These are phyloP conservation scores for Neofusicoccum sp. DNA, from an alignment of 2,329 filamentous ascomycete genomes.

Conservation along the genomic window DNA sequence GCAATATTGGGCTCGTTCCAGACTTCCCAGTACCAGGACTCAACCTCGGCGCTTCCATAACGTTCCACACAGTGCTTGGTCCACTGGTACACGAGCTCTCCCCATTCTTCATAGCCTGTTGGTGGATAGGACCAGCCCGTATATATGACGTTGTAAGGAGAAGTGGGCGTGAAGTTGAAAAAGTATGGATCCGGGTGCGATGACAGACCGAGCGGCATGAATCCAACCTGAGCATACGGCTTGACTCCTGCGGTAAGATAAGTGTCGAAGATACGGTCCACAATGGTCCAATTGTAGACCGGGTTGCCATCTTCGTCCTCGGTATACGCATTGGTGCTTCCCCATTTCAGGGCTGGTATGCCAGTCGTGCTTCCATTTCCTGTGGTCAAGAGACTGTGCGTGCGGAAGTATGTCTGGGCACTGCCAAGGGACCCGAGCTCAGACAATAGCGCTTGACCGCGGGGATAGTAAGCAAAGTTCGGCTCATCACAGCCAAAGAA, in stretches of 20 bases:
- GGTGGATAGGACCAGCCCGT: slow-evolving; percentile 17
- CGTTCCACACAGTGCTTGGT: background rate
- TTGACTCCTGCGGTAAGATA: slow-evolving; percentile 4
- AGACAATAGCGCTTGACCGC: background rate
- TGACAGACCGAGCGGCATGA: slow-evolving; percentile 14
- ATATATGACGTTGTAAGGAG: slow-evolving; percentile 17
- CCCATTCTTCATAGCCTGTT: slow-evolving; percentile 14
- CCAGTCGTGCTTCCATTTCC: background rate
- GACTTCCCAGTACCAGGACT: slow-evolving; percentile 20
- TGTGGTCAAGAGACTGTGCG: slow-evolving; percentile 11
- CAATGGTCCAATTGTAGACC: slow-evolving; percentile 16
- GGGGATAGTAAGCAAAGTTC: slow-evolving; percentile 17
- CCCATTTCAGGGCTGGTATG: slow-evolving; percentile 7
- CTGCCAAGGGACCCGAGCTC: background rate
- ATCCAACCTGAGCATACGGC: slow-evolving; percentile 13
- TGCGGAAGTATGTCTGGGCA: slow-evolving; percentile 17
- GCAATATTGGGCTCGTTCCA: slow-evolving; percentile 20
- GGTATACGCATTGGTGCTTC: slow-evolving; percentile 13
- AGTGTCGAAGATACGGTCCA: slow-evolving; percentile 18
- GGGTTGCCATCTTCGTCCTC: background rate
- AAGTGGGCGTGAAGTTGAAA: slow-evolving; percentile 13
- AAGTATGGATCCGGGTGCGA: slow-evolving; percentile 9
- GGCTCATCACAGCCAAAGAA: slow-evolving; percentile 17
- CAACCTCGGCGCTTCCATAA: slow-evolving; percentile 5
- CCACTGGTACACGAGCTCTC: slow-evolving; percentile 17